Evolutionary conservation across 305 asterid species (phyloP), one percentile per base, ranked within the genome.

Genomic region (Stenogyne calaminthoides): DNA sequence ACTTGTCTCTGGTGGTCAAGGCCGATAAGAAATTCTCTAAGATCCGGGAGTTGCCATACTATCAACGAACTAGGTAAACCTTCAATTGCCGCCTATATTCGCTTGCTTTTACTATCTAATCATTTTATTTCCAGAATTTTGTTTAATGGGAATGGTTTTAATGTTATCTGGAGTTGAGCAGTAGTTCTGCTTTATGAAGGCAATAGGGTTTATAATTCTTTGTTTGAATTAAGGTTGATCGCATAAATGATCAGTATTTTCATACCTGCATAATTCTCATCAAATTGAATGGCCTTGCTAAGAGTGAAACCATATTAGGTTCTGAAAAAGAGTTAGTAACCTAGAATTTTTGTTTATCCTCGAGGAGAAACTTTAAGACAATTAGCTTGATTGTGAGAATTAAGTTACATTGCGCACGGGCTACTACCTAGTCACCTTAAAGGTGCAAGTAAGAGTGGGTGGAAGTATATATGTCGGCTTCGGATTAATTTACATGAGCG

Each of bases 1-100:
- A 91, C 81, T 92, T 97, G 98, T 58, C 87, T 51, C 85, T 94
- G 79, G 99, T 90, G 66, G 94, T 97, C 75, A 94, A 94, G 80
- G 99, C 98, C 72, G 98, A 94, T 81, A 94, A 90, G 88, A 94
- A 94, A 73, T 91, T 94, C 83, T 90, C 98, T 19, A 90, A 94
- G 91, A 94, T 94, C 83, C 90, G 98, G 15, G 98, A 94, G 83
- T 87, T 91, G 80, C 97, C 97, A 8, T 91, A 87, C 78, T 90
- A 94, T 77, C 96, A 91, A 76, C 93, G 97, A 67, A 88, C 90
- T 76, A 83, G 96, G 98, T 93, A 61, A 44, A 36, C 71, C 40
- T 62, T 54, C 7, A 54, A 58, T 73, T 29, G 62, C 63, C 7
- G 37, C 64, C 76, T 16, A 5, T 39, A 16, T 2, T n/a, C 25